Evolutionary conservation across 192 early-diverging fungal species (phyloP).

Genomic region (Diversispora epigaea): DNA sequence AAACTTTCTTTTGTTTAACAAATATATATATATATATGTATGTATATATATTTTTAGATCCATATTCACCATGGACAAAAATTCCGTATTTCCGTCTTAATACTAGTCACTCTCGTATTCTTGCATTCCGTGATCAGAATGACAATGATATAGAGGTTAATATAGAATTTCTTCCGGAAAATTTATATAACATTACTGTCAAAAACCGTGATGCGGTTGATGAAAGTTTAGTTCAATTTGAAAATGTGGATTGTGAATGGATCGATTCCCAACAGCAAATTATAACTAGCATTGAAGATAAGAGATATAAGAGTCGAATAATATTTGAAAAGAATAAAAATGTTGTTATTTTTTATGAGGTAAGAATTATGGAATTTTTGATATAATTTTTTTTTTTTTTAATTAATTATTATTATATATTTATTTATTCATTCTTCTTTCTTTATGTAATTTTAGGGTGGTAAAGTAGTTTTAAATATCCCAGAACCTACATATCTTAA

Average conservation of each 20-base stretch:
- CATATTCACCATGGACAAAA: constrained; percentile 48
- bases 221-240: constrained; percentile 39
- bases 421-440: constrained; percentile 33
- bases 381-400: neutral
- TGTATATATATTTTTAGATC: constrained; percentile 11
- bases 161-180: constrained; percentile 38
- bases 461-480: constrained; percentile 51
- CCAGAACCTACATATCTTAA: constrained; percentile 59
- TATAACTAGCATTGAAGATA: constrained; percentile 64
- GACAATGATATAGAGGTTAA: constrained; percentile 42
- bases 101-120: constrained; percentile 36
- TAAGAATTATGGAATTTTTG: constrained; percentile 7
- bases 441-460: constrained; percentile 47
- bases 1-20: neutral
- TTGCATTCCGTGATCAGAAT: constrained; percentile 39
- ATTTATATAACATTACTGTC: constrained; percentile 45
- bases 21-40: neutral
- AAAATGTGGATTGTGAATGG: constrained; percentile 44
- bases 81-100: constrained; percentile 53
- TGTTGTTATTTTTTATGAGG: constrained; percentile 65
- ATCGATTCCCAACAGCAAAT: constrained; percentile 44
- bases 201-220: constrained; percentile 13
- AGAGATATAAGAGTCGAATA: constrained; percentile 57
- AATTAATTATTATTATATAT: neutral
- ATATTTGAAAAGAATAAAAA: constrained; percentile 60